phyloP scores from a whole-genome alignment of 257 asterid species.

The Rhazya stricta region DNA sequence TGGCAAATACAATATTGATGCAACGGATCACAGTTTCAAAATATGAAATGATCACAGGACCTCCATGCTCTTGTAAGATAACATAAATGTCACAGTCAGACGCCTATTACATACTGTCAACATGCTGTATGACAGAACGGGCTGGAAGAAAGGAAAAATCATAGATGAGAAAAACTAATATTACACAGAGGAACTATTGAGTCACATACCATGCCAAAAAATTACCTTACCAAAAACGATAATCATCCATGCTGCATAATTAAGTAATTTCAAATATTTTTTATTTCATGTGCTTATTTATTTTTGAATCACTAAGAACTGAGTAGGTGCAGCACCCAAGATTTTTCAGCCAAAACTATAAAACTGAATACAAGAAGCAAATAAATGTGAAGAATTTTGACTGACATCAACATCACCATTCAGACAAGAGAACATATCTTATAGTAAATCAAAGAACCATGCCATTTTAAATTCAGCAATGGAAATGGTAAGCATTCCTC shows the following conservation, averaged over 20 bases:
- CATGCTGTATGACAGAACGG: neutral
- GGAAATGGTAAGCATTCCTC: slow-evolving; percentile 11
- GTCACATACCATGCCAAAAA: neutral
- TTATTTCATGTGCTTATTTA: neutral
- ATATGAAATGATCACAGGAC: neutral
- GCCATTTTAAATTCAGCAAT: neutral
- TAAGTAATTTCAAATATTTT: neutral
- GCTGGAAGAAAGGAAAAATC: neutral
- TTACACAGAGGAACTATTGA: neutral
- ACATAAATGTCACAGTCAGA: neutral
- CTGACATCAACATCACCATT: neutral
- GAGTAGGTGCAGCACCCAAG: neutral
- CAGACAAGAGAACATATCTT: neutral
- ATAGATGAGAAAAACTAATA: neutral
- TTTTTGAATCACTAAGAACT: neutral
- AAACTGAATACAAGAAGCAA: neutral
- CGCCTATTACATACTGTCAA: neutral
- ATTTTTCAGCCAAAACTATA: neutral
- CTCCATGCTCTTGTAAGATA: neutral
- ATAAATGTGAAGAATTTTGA: neutral
- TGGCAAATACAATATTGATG: neutral
- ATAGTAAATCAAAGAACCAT: too few species aligned
- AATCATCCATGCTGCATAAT: neutral
- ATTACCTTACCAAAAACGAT: neutral
- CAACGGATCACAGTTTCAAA: neutral